These are phyloP conservation scores for Cladosporium sp. DNA, from an alignment of 2,329 filamentous ascomycete genomes.

Conservation along the genomic window DNA sequence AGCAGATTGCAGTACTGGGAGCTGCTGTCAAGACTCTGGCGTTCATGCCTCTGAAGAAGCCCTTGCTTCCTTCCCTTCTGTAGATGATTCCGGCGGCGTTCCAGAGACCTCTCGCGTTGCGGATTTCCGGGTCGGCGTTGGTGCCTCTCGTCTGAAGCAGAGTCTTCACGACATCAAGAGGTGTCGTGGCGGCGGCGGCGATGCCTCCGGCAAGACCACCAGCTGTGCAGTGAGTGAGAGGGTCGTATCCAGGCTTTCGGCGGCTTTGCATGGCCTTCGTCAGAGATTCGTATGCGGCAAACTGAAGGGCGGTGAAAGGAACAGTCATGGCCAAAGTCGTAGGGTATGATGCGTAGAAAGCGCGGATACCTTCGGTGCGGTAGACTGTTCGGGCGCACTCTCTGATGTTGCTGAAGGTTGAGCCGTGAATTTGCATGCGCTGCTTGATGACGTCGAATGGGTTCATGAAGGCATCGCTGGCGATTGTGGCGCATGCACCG, in stretches of 20 bases:
- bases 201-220: slow-evolving; percentile 90
- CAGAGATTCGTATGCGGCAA: slow-evolving; percentile 95
- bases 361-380: slow-evolving; percentile 76
- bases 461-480: slow-evolving; percentile 98
- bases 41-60: slow-evolving; percentile 90
- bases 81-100: slow-evolving; percentile 79
- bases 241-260: slow-evolving; percentile 64
- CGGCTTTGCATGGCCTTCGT: slow-evolving; percentile 82
- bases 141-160: slow-evolving; percentile 89
- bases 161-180: slow-evolving; percentile 97
- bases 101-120: slow-evolving; percentile 76
- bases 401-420: slow-evolving; percentile 79
- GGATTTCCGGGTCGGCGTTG: slow-evolving; percentile 72
- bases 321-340: slow-evolving; percentile 98
- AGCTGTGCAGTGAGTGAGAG: slow-evolving; percentile 86
- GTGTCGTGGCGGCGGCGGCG: slow-evolving; percentile 89
- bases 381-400: slow-evolving; percentile 90
- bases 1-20: slow-evolving; percentile 99
- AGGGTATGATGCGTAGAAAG: slow-evolving; percentile 98
- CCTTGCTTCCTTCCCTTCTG: slow-evolving; percentile 73
- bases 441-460: slow-evolving; percentile 99
- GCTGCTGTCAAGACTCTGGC: slow-evolving; percentile 93
- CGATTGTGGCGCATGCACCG: slow-evolving; percentile 91
- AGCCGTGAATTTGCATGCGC: slow-evolving; percentile 97
- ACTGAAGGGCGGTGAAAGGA: slow-evolving; percentile 93